Conservation (phyloP, 164 flowering plant genomes). For the Vitis vinifera region DNA sequence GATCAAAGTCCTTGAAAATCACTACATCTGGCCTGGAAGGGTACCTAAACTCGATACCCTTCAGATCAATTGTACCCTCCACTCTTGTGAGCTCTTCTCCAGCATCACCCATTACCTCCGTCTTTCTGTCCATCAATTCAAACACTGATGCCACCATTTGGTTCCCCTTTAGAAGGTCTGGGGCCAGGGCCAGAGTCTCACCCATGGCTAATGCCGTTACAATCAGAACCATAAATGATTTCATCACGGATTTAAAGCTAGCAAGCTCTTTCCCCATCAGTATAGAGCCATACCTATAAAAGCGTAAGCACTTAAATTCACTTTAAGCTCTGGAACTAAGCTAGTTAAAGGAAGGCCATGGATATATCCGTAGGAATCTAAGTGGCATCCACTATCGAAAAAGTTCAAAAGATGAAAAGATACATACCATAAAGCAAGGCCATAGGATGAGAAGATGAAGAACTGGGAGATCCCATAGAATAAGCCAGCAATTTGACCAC, state of each 20-base stretch:
- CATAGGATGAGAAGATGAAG: slow-evolving; percentile 92
- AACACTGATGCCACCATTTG: slow-evolving; percentile 93
- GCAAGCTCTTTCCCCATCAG: slow-evolving; percentile 85
- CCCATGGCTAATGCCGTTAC: slow-evolving; percentile 98
- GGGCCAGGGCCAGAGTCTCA: slow-evolving; percentile 87
- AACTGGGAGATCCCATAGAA: slow-evolving; percentile 88
- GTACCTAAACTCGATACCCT: slow-evolving; percentile 68
- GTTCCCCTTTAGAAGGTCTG: slow-evolving; percentile 87
- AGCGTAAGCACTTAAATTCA: not conserved
- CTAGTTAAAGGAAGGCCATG: not conserved
- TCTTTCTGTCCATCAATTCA: slow-evolving; percentile 72
- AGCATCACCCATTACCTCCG: slow-evolving; percentile 55
- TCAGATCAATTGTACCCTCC: slow-evolving; percentile 80
- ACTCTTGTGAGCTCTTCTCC: slow-evolving; percentile 74
- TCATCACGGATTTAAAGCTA: slow-evolving; percentile 89
- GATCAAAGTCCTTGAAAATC: slow-evolving; percentile 75
- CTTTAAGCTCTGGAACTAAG: not conserved
- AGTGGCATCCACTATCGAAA: not conserved
- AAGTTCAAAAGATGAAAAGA: not conserved
- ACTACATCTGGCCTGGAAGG: slow-evolving; percentile 83
- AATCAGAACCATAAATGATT: slow-evolving; percentile 89
- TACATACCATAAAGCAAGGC: slow-evolving; percentile 85
- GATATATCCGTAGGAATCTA: not conserved
- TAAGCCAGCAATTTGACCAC: slow-evolving; percentile 93
- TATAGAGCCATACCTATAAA: slow-evolving; percentile 83